Conservation (phyloP, 805 yeast species). For the Ogataea sp. region DNA sequence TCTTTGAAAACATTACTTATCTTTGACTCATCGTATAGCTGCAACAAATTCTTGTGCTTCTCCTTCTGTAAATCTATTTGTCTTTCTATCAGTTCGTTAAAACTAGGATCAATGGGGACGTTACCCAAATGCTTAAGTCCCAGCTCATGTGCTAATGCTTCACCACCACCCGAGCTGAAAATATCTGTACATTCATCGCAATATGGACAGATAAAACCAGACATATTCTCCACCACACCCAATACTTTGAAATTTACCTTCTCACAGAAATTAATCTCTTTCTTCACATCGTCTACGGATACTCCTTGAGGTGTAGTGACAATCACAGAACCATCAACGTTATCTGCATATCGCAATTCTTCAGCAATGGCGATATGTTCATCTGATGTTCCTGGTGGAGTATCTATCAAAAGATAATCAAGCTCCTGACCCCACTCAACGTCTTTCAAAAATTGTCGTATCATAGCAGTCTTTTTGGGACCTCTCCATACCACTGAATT, state of each 20-base stretch:
- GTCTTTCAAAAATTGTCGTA: conserved; percentile 83
- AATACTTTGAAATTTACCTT: conserved; percentile 74
- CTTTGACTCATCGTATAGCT: conserved; percentile 28
- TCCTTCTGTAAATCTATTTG: conserved; percentile 57
- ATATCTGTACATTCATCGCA: conserved; percentile 90
- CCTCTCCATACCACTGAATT: conserved; percentile 97
- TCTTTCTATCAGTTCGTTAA: conserved; percentile 80
- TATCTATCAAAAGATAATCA: conserved; percentile 79
- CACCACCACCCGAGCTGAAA: conserved; percentile 92
- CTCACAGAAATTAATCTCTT: conserved; percentile 85
- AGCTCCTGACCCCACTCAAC: conserved; percentile 78
- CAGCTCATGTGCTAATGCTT: conserved; percentile 52
- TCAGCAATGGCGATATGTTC: conserved; percentile 97
- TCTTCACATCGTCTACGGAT: conserved; percentile 88
- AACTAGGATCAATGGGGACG: conserved; percentile 89
- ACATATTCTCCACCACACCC: conserved; percentile 94
- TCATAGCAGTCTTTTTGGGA: conserved; percentile 97
- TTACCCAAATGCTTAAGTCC: conserved; percentile 69
- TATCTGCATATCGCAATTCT: conserved; percentile 56
- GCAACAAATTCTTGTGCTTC: conserved; percentile 23
- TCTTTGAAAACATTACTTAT: conserved; percentile 35
- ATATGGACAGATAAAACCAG: conserved; percentile 91
- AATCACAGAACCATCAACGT: conserved; percentile 86
- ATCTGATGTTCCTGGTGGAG: conserved; percentile 99
- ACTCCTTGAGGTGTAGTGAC: conserved; percentile 97